These are phyloP conservation scores for Penicillium atrosanguineum DNA, from an alignment of 495 filamentous ascomycete genomes.

Conservation along the genomic window DNA sequence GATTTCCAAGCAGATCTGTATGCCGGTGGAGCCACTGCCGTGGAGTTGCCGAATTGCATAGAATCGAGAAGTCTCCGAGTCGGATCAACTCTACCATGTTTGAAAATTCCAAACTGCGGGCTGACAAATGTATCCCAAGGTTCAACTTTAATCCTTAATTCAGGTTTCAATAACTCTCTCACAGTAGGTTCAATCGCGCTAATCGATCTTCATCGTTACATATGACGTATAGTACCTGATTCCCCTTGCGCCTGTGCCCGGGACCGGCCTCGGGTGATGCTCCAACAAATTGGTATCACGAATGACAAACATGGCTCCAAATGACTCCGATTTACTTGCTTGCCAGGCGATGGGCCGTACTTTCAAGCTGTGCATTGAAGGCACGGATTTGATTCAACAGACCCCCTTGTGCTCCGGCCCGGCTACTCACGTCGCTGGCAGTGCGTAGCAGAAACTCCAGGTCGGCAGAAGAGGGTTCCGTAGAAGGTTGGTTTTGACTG, in stretches of 20 bases:
- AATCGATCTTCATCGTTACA: neutral
- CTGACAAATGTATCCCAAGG: neutral
- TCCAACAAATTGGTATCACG: conserved; percentile 4
- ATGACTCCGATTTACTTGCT: conserved; percentile 3
- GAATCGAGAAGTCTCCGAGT: neutral
- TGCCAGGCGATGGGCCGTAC: conserved; percentile 33
- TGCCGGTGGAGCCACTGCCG: neutral
- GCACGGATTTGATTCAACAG: conserved; percentile 40
- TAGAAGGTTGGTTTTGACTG: conserved; percentile 22
- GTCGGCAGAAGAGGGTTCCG: conserved; percentile 28
- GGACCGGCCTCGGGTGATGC: neutral
- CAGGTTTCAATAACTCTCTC: no score
- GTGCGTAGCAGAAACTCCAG: conserved; percentile 44
- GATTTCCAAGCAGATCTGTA: conserved; percentile 5
- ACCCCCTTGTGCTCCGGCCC: conserved; percentile 38
- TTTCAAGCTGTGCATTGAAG: conserved; percentile 47
- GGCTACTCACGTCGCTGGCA: conserved; percentile 40
- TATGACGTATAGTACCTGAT: neutral
- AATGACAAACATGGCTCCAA: conserved; percentile 13
- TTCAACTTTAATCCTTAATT: no score
- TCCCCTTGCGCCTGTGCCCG: neutral
- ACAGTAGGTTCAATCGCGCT: no score
- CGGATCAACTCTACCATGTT: neutral
- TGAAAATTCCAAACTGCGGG: neutral
- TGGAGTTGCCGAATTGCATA: neutral